Evolutionary conservation across 2,329 filamentous ascomycete genomes (phyloP).

Genomic region (Diaporthe sp.): DNA sequence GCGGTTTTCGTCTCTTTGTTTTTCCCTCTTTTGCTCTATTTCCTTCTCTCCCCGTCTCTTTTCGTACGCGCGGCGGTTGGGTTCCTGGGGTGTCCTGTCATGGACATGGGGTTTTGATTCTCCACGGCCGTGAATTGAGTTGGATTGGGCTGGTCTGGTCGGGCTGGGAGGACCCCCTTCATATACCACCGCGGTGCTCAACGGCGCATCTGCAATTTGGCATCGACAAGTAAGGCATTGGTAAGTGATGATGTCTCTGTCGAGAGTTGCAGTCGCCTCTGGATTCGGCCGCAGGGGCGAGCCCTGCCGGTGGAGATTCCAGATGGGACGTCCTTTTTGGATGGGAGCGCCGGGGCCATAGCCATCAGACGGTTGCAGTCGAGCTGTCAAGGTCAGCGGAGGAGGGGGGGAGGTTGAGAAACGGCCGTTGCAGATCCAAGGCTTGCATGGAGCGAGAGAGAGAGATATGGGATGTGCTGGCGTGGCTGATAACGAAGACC

Average conservation of each 20-base stretch:
- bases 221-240: neutral
- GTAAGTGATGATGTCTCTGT: neutral
- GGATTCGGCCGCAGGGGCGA: neutral
- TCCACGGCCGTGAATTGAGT: neutral
- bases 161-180: neutral
- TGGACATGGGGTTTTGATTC: constrained; percentile 5
- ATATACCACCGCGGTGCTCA: neutral
- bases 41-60: neutral
- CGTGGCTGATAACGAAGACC: neutral
- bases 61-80: constrained; percentile 6
- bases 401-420: neutral
- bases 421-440: neutral
- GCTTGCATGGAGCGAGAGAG: neutral
- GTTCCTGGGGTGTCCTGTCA: constrained; percentile 6
- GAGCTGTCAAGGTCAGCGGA: constrained; percentile 3
- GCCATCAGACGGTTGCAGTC: constrained; percentile 25
- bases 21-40: neutral
- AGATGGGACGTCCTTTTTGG: constrained; percentile 16
- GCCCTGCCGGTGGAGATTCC: constrained; percentile 1
- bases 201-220: neutral
- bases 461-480: neutral
- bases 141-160: neutral
- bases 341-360: neutral
- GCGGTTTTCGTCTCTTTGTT: constrained; percentile 2
- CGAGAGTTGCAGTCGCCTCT: neutral